Base-by-base conservation (phyloP, 2,329 filamentous ascomycete species). In the Sporothrix schenckii region DNA sequence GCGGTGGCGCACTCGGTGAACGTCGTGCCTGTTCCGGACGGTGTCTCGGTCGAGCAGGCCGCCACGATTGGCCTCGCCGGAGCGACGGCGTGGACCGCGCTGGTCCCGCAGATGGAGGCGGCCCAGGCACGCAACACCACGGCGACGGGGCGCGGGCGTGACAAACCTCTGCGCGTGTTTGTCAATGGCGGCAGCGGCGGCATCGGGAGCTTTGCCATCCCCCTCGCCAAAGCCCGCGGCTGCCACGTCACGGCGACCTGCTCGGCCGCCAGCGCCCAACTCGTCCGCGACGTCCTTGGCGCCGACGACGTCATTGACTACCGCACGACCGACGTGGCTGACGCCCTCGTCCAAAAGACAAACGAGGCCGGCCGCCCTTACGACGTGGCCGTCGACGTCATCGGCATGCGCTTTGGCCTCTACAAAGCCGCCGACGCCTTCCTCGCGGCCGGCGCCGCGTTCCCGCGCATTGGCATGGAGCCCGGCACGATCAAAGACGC, bases 271-370 rank as follows among this genome's bases (percentile, higher is more conserved):
- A 81, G 82, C 70, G 72, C 72, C 11, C 73, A 76, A n/a, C 77
- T 81, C 16, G 77, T 80, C 54, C 73, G 69, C 9, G 41, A 60
- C 11, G 27, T 24, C 0, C 76, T 82, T 7, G 81, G 81, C 4
- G 81, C 79, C 3, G 77, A 80, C 69, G 77, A 79, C 58, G 75
- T 79, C 2, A 74, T 81, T 39, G 79, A 82, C 74, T 82, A 82
- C 72, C 71, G 65, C 49, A 66, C 70, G 13, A 68, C 63, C 1
- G 68, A 75, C 52, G 49, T 77, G 1, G 7, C 75, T 4, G 60
- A 68, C 0, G 66, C 69, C 6, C 69, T 79, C 9, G 60, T 53
- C 7, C 16, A 14, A 4, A 13, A 6, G 19, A 27, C 30, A 19
- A 16, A 19, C 2, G 66, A 47, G 19, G 52, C 72, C n/a, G 63